Conservation (phyloP, 345 rosid genomes). For the Dimocarpus longan region DNA sequence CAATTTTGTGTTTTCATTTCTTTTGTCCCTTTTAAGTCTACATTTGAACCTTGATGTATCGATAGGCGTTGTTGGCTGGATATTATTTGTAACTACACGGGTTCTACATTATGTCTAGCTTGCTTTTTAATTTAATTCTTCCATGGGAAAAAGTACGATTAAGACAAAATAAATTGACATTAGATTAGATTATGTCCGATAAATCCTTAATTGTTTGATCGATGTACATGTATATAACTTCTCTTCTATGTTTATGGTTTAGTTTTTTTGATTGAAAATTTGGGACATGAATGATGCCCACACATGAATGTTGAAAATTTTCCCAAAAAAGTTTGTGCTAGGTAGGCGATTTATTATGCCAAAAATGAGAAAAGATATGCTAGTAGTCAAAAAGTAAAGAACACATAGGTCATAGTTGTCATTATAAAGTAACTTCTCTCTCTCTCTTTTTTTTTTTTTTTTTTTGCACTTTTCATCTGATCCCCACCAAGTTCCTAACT, state of each 20-base stretch:
- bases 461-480: neutral
- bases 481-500: conserved; percentile 6
- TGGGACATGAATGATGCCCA: too few species aligned
- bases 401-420: conserved; percentile 19
- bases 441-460: too few species aligned
- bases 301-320: too few species aligned
- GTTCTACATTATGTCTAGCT: neutral
- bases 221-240: too few species aligned
- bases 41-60: neutral
- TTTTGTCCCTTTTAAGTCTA: neutral
- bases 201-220: too few species aligned
- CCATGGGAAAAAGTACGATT: too few species aligned
- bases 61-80: neutral
- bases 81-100: neutral
- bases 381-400: conserved; percentile 34
- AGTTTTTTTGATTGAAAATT: too few species aligned
- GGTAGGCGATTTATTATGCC: neutral
- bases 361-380: conserved; percentile 16
- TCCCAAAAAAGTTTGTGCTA: neutral
- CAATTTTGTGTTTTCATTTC: neutral
- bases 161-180: too few species aligned
- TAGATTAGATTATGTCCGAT: too few species aligned
- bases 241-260: too few species aligned
- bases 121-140: too few species aligned
- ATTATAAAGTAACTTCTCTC: conserved; percentile 17